phyloP scores from a whole-genome alignment of 257 asterid species.

The Solanum chilense region DNA sequence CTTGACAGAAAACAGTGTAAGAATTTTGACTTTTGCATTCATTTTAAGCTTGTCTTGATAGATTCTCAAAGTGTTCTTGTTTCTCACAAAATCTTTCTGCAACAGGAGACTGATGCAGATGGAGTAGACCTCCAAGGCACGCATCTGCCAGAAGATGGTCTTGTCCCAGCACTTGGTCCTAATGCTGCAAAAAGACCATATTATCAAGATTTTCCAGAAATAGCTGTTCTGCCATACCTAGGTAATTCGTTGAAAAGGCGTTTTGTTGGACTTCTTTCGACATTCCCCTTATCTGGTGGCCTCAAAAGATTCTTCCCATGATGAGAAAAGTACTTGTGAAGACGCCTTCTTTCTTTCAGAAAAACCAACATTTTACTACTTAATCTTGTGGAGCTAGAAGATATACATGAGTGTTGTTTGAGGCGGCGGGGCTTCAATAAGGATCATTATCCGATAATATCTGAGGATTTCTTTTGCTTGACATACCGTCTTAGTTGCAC shows the following conservation, averaged over 20 bases:
- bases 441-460: background rate
- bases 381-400: background rate
- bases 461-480: background rate
- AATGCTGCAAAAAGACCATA: background rate
- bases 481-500: background rate
- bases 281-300: background rate
- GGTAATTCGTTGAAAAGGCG: slow-evolving; percentile 1
- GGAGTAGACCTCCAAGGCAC: background rate
- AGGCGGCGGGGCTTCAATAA: background rate
- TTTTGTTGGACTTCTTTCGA: background rate
- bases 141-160: background rate
- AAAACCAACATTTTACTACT: background rate
- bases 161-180: background rate
- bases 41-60: background rate
- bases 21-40: background rate
- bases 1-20: background rate
- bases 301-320: background rate
- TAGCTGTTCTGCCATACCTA: background rate
- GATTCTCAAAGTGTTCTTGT: background rate
- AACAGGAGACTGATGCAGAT: background rate
- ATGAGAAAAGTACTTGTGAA: background rate
- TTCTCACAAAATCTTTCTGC: background rate
- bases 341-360: background rate
- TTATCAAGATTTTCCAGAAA: background rate
- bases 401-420: background rate